Evolutionary conservation across 768 basidiomycete species (phyloP).

Genomic region (Sporobolomyces pararoseus): DNA sequence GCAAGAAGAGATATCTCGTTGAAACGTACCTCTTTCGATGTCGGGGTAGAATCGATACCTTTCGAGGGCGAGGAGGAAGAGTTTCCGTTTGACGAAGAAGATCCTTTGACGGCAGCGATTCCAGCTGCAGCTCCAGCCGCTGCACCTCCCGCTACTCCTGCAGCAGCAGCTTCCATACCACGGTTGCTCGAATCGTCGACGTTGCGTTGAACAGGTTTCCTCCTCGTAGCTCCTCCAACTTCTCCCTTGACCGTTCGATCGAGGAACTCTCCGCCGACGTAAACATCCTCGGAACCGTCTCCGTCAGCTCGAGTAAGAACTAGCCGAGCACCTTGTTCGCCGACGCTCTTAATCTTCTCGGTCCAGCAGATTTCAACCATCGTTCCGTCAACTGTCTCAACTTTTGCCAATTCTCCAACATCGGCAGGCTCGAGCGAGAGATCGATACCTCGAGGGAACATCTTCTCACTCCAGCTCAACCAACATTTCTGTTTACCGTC

Average conservation of each 20-base stretch:
- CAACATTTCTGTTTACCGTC: slow-evolving; percentile 30
- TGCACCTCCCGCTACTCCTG: slow-evolving; percentile 5
- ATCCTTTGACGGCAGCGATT: neutral
- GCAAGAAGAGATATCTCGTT: neutral
- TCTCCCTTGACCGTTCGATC: slow-evolving; percentile 22
- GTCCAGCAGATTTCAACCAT: slow-evolving; percentile 30
- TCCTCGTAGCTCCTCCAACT: neutral
- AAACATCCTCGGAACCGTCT: slow-evolving; percentile 32
- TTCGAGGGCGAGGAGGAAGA: neutral
- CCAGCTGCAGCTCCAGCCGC: slow-evolving; percentile 12
- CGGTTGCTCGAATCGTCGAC: neutral
- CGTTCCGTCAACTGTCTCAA: slow-evolving; percentile 23
- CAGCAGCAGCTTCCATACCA: neutral
- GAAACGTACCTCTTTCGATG: neutral
- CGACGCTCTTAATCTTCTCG: slow-evolving; percentile 22
- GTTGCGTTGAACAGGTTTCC: slow-evolving; percentile 8
- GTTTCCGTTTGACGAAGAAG: neutral
- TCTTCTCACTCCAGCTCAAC: slow-evolving; percentile 26
- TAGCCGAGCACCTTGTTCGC: slow-evolving; percentile 9
- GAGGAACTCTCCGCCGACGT: slow-evolving; percentile 25
- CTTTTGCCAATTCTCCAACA: slow-evolving; percentile 19
- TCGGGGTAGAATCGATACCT: no score
- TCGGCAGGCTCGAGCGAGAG: slow-evolving; percentile 13
- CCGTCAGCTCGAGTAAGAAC: slow-evolving; percentile 6
- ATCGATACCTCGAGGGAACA: slow-evolving; percentile 32